Percentiles rank a stretch among this genome's conserved stretches.
Evolutionary conservation across 371 early-diverging fungal genomes (phyloP).

Genomic region (Apophysomyces elegans): DNA sequence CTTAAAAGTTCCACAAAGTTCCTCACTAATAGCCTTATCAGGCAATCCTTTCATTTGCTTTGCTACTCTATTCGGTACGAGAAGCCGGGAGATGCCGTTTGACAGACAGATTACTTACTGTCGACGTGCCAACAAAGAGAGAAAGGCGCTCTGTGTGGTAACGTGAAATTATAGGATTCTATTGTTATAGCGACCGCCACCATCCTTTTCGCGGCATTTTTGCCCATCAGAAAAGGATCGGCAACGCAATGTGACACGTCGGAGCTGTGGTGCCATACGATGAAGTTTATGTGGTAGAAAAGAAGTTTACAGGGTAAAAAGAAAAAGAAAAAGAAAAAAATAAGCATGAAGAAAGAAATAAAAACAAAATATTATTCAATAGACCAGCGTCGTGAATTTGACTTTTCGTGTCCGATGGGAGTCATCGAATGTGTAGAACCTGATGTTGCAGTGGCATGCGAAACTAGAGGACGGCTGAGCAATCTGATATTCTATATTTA

Average conservation of each 20-base stretch:
- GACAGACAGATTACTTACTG: neutral
- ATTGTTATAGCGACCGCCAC: neutral
- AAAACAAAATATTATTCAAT: slow-evolving; percentile 23
- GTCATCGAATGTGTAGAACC: slow-evolving; percentile 27
- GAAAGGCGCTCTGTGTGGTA: neutral
- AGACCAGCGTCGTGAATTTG: slow-evolving; percentile 29
- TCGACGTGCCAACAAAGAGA: neutral
- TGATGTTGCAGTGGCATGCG: slow-evolving; percentile 23
- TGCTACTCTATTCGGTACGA: neutral
- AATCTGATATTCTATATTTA: neutral
- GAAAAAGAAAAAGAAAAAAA: neutral
- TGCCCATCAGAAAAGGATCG: slow-evolving; percentile 2
- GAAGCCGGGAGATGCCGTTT: neutral
- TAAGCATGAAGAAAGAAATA: neutral
- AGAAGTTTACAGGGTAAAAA: slow-evolving; percentile 1
- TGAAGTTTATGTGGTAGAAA: slow-evolving; percentile 1
- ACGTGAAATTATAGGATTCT: too few species aligned
- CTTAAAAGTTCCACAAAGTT: too few species aligned
- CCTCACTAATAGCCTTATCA: neutral
- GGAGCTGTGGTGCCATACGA: neutral
- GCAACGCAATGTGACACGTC: neutral
- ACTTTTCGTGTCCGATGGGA: slow-evolving; percentile 27
- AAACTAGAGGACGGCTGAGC: slow-evolving; percentile 17
- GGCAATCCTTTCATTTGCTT: slow-evolving; percentile 10
- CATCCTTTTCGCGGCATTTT: neutral